A percentile compares a stretch with the other conserved stretches of the same genome.
Evolutionary conservation across 176 grass and related monocot species (phyloP).

Genomic region (Chrysopogon serrulatus): DNA sequence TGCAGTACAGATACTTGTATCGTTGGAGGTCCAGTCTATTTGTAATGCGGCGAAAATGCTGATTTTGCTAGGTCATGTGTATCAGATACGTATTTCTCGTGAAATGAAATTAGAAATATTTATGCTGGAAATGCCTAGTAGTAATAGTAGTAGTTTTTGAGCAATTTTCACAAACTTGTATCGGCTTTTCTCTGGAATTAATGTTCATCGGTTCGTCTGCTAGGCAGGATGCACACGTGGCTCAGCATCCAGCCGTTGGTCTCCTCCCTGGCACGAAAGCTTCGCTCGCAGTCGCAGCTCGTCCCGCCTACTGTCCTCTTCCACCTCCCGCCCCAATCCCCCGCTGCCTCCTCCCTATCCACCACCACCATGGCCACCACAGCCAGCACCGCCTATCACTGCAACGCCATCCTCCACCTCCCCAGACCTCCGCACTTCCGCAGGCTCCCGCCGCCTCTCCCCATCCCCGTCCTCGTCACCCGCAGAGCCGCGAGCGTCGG

Average conservation of each 20-base stretch:
- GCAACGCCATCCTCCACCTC: constrained; percentile 7
- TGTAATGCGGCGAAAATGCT: neutral
- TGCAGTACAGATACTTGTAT: neutral
- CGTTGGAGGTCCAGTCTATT: too few species aligned
- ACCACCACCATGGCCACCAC: constrained; percentile 13
- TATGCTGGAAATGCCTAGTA: too few species aligned
- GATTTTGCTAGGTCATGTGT: neutral
- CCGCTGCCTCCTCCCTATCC: neutral
- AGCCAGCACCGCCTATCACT: neutral
- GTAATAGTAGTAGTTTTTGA: too few species aligned
- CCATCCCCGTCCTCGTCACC: neutral
- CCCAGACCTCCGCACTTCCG: neutral
- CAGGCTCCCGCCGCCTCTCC: neutral
- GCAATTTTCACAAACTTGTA: too few species aligned
- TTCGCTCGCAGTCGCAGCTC: too few species aligned
- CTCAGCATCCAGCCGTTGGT: constrained; percentile 17
- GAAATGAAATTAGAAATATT: neutral
- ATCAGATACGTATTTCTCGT: neutral
- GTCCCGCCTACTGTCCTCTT: neutral
- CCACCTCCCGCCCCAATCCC: neutral
- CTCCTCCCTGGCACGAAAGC: neutral
- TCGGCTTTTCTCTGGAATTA: too few species aligned
- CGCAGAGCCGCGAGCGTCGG: neutral
- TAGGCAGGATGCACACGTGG: constrained; percentile 8
- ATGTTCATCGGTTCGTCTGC: neutral